A percentile compares a stretch with the other conserved stretches of the same genome.
These are phyloP conservation scores for Globisporangium polare DNA, from an alignment of 352 stramenopile species.

Conservation along the genomic window DNA sequence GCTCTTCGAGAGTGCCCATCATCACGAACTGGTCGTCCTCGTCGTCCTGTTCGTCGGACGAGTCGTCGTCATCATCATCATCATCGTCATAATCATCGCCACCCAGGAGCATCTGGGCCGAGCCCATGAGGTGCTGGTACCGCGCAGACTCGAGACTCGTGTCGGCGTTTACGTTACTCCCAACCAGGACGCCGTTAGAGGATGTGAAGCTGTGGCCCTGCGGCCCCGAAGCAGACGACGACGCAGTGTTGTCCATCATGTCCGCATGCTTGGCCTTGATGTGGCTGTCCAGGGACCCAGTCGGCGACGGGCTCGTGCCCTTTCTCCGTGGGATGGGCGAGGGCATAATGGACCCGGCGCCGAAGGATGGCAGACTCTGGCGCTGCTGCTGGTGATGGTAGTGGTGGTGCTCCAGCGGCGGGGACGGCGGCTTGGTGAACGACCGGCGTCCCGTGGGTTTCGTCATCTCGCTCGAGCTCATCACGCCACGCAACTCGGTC, in stretches of 20 bases:
- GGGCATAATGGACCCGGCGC: conserved; percentile 4
- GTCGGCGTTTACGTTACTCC: conserved; percentile 8
- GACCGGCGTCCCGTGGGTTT: conserved; percentile 27
- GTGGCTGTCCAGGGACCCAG: conserved; percentile 5
- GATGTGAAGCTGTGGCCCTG: conserved; percentile 14
- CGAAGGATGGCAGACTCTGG: conserved; percentile 14
- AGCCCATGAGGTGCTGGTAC: conserved; percentile 16
- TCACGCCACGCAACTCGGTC: conserved; percentile 54
- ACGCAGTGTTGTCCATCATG: conserved; percentile 14
- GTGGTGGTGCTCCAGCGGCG: conserved; percentile 15
- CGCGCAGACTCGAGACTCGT: conserved; percentile 13
- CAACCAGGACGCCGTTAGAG: conserved; percentile 13
- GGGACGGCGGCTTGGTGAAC: conserved; percentile 22
- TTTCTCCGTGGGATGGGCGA: conserved; percentile 14
- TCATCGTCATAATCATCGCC: conserved; percentile 19
- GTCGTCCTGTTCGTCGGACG: conserved; percentile 34
- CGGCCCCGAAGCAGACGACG: conserved; percentile 10
- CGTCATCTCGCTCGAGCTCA: conserved; percentile 59
- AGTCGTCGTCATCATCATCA: conserved; percentile 25
- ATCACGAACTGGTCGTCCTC: conserved; percentile 32
- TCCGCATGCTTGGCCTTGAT: conserved; percentile 7
- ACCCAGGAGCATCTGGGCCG: conserved; percentile 16
- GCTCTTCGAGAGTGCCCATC: conserved; percentile 14
- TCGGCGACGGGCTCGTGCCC: conserved; percentile 4
- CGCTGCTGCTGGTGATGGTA: conserved; percentile 6